Base-by-base conservation (phyloP, 2,329 filamentous ascomycete genomes). In the Cercospora sojina region DNA sequence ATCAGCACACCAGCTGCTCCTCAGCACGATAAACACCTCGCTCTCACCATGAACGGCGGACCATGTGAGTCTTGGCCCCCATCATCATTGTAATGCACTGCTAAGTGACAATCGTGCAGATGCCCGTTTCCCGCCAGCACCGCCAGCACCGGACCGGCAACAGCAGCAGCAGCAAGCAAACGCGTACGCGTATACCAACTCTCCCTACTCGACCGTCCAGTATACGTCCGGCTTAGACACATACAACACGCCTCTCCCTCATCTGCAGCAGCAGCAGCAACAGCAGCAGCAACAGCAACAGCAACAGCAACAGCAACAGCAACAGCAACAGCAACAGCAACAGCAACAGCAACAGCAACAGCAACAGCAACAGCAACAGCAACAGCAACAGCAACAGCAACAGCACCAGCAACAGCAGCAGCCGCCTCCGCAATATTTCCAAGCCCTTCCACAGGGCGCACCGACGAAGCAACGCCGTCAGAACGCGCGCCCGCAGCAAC, bases 401-500 rank as follows among this genome's bases (percentile, higher is more conserved):
- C 32, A 32, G 10, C 31, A 32, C 3, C 31, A n/a, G 35, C 35
- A 38, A 8, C 35, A 31, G 64, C 62, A 18, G 9, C 66, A 62
- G 13, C 47, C 43, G 25, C 64, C 59, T 16, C 67, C 64, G 18
- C 65, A 65, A 16, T 70, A 62, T 56, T 70, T 70, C 29, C 64
- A 60, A 47, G 59, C 62, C 31, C 67, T 70, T 2, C 67, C 67
- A 3, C 67, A 67, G 43, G 64, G 67, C 57, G 38, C 69, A 7
- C 35, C 64, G 7, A 7, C 55, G 25, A 64, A 59, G 23, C 60
- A 61, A 49, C 67, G 62, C 56, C 69, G 47, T 31, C 70, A 67
- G 32, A 66, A 16, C 69, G 65, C 35, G 18, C 64, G 61, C 13
- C 65, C 61, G 29, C 69, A 68, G 29, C 69, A 68, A 23, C 65